Evolutionary conservation across 1,284 basidiomycete species (phyloP).

Genomic region (Trametes polyzona): DNA sequence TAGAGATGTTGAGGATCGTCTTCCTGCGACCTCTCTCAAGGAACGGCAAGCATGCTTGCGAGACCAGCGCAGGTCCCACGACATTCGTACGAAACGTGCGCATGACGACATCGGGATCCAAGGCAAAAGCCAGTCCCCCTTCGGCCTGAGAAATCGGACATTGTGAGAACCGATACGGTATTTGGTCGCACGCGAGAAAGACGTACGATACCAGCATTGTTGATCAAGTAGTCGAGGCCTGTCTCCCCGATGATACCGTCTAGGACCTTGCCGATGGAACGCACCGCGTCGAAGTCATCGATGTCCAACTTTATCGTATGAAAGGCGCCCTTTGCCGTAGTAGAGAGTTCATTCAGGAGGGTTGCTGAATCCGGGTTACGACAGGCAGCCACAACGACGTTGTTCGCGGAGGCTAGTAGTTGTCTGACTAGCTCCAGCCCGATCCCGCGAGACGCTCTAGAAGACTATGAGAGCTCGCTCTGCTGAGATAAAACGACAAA

Average conservation of each 20-base stretch:
- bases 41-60: constrained; percentile 35
- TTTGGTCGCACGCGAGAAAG: no score
- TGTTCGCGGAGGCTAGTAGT: constrained; percentile 34
- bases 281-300: constrained; percentile 33
- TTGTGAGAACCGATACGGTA: neutral
- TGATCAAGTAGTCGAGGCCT: constrained; percentile 44
- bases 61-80: constrained; percentile 37
- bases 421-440: constrained; percentile 43
- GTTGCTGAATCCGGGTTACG: constrained; percentile 36
- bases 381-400: constrained; percentile 44
- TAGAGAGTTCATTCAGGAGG: constrained; percentile 30
- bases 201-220: constrained; percentile 43
- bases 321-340: constrained; percentile 29
- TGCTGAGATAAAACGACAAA: neutral
- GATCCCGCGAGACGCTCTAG: constrained; percentile 44
- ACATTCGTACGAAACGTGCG: constrained; percentile 36
- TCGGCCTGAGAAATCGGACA: no score
- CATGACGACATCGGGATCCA: constrained; percentile 25
- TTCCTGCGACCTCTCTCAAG: constrained; percentile 38
- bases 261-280: constrained; percentile 27
- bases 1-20: constrained; percentile 40
- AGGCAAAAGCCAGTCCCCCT: constrained; percentile 23
- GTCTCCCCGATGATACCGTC: constrained; percentile 32
- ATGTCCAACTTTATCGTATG: constrained; percentile 41
- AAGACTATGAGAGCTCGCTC: neutral